A percentile compares a stretch with the other conserved stretches of the same genome.
Conservation (phyloP, 768 basidiomycete species). For the Russula olivacea region DNA sequence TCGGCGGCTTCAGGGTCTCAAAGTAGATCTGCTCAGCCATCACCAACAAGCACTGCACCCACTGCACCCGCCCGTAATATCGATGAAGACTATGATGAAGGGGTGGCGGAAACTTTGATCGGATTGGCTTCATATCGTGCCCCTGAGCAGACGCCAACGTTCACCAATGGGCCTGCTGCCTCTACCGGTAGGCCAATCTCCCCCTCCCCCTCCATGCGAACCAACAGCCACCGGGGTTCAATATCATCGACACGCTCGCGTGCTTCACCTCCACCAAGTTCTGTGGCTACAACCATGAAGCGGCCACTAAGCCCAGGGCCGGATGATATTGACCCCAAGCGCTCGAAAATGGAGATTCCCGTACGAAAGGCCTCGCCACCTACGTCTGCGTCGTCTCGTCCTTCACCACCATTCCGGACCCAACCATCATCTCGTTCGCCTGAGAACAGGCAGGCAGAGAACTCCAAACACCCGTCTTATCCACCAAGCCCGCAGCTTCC, state of each 20-base stretch:
- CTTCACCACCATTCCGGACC: slow-evolving; percentile 69
- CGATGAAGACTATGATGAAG: slow-evolving; percentile 94
- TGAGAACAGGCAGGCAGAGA: slow-evolving; percentile 50
- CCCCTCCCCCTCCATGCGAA: slow-evolving; percentile 41
- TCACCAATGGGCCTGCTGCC: slow-evolving; percentile 19
- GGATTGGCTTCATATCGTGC: slow-evolving; percentile 40
- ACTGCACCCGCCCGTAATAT: slow-evolving; percentile 60
- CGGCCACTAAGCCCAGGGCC: slow-evolving; percentile 62
- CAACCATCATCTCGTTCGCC: slow-evolving; percentile 60
- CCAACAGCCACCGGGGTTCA: slow-evolving; percentile 54
- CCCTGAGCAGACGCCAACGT: slow-evolving; percentile 24
- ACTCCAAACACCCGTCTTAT: slow-evolving; percentile 30
- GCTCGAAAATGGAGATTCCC: slow-evolving; percentile 49
- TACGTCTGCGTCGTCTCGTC: slow-evolving; percentile 41
- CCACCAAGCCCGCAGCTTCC: slow-evolving; percentile 49
- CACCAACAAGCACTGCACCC: slow-evolving; percentile 57
- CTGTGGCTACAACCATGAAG: slow-evolving; percentile 42
- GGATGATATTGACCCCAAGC: slow-evolving; percentile 53
- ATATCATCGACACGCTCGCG: slow-evolving; percentile 61
- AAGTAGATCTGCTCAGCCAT: slow-evolving; percentile 61
- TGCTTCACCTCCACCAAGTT: slow-evolving; percentile 50
- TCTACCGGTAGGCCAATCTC: slow-evolving; percentile 18
- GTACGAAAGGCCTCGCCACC: slow-evolving; percentile 55
- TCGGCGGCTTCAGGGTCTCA: slow-evolving; percentile 52
- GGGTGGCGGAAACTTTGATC: slow-evolving; percentile 81